A percentile compares a stretch with the other conserved stretches of the same genome.
These are phyloP conservation scores for Bombardia bombarda DNA, from an alignment of 495 filamentous ascomycete species.

Conservation along the genomic window DNA sequence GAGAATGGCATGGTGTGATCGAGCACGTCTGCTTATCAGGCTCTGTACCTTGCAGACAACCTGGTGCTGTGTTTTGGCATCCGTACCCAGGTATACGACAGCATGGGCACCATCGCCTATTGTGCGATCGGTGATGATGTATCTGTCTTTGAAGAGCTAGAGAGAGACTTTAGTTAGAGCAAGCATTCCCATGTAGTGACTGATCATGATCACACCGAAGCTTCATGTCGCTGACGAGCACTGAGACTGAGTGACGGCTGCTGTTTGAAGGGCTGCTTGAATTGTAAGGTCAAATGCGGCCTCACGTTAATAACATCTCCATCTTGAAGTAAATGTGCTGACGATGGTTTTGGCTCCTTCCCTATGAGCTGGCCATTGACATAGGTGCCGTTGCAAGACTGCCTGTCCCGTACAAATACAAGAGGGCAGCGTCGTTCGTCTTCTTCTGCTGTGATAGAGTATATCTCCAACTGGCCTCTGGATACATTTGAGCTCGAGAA, in stretches of 20 bases:
- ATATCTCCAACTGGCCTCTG: conserved; percentile 53
- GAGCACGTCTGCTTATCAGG: conserved; percentile 9
- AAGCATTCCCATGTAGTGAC: no score
- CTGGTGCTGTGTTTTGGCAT: conserved; percentile 54
- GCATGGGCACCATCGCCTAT: conserved; percentile 83
- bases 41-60: conserved; percentile 70
- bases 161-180: conserved; percentile 1
- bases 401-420: conserved; percentile 53
- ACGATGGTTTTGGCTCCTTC: conserved; percentile 11
- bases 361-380: conserved; percentile 45
- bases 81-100: conserved; percentile 71
- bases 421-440: conserved; percentile 34
- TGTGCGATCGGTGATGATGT: conserved; percentile 42
- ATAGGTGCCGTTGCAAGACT: conserved; percentile 48
- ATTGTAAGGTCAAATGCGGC: conserved; percentile 26
- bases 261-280: conserved; percentile 12
- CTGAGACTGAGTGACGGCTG: conserved; percentile 3
- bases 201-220: no score
- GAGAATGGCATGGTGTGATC: conserved; percentile 5
- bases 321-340: conserved; percentile 43
- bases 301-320: conserved; percentile 45
- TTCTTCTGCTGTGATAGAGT: conserved; percentile 45
- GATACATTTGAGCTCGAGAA: conserved; percentile 42
- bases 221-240: conserved; percentile 14
- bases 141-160: conserved; percentile 41